These are phyloP conservation scores for Backusella morwellensis DNA, from an alignment of 192 early-diverging fungal genomes.

Conservation along the genomic window DNA sequence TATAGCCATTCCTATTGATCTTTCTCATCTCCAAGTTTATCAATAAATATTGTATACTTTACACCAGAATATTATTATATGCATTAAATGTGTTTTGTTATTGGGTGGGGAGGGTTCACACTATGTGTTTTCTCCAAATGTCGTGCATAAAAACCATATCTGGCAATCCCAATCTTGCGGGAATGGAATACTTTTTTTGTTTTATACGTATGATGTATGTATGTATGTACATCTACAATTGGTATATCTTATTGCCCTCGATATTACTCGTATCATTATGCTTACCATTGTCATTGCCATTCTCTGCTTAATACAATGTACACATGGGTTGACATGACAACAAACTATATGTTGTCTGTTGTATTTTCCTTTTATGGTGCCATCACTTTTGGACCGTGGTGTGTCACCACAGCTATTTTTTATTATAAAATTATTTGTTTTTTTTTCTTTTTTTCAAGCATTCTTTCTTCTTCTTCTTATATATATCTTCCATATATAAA, in stretches of 20 bases:
- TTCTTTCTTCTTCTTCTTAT: neutral
- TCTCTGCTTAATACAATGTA: neutral
- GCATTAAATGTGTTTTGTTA: no score
- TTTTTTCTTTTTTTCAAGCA: neutral
- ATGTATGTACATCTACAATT: no score
- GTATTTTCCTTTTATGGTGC: neutral
- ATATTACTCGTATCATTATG: no score
- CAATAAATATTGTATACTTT: neutral
- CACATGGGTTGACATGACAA: no score
- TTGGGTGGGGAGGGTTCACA: no score
- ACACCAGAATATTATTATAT: no score
- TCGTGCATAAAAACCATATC: conserved; percentile 3
- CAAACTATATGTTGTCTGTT: no score
- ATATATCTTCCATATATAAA: no score
- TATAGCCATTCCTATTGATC: conserved; percentile 28
- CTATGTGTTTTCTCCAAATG: neutral
- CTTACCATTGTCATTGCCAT: neutral
- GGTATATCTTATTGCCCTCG: no score
- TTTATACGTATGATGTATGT: neutral
- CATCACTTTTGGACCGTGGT: neutral
- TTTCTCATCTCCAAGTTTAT: conserved; percentile 15
- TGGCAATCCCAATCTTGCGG: neutral
- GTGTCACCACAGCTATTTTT: neutral
- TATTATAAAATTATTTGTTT: neutral
- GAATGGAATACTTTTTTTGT: neutral